Conservation (phyloP, 192 early-diverging fungal genomes). For the Coemansia asiatica region DNA sequence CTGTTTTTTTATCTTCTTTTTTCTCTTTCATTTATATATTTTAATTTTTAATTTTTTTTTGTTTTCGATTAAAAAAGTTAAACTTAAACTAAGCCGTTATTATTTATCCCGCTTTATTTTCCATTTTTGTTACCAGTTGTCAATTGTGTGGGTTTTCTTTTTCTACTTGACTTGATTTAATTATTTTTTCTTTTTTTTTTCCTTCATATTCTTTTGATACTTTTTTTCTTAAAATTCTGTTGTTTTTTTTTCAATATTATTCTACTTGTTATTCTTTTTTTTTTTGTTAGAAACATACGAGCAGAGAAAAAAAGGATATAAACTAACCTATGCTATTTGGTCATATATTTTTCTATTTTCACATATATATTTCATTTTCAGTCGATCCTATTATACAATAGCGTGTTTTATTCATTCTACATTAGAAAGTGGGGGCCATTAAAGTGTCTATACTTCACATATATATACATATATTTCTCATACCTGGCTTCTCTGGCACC, state of each 20-base stretch:
- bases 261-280: background rate
- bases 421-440: background rate
- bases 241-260: background rate
- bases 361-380: background rate
- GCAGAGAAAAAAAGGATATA: background rate
- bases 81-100: too few species aligned
- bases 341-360: background rate
- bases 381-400: constrained; percentile 4
- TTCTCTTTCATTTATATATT: background rate
- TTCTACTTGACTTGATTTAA: too few species aligned
- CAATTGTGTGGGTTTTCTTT: too few species aligned
- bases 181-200: background rate
- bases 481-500: too few species aligned
- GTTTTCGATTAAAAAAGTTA: too few species aligned
- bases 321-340: background rate
- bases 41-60: background rate
- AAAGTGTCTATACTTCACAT: background rate
- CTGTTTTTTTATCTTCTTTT: background rate
- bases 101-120: too few species aligned
- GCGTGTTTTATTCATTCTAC: background rate
- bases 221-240: constrained; percentile 2
- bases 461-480: too few species aligned
- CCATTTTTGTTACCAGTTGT: too few species aligned
- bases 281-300: background rate
- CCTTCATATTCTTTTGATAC: background rate